Base-by-base conservation (phyloP, 148 eudicot genomes). In the Persicaria tinctoria region DNA sequence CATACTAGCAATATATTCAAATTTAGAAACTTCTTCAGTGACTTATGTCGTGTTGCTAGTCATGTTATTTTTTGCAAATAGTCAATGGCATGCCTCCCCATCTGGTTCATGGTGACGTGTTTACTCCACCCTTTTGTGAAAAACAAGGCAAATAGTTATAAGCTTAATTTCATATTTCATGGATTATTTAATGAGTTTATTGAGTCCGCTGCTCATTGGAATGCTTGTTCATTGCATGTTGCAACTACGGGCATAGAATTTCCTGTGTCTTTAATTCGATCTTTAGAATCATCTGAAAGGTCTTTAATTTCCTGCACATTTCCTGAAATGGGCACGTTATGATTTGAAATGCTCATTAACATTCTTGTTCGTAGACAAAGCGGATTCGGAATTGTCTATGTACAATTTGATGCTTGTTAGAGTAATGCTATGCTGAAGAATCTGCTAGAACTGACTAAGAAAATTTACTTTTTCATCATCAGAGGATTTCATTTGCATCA, bases 401-500 rank as follows among this genome's bases (percentile, higher is more conserved):
- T 46, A 27, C 51, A 49, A 10, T 70, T 8, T 71, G 47, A 38
- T 50, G 6, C 13, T 71, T 17, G 55, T n/a, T 46, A 48, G 48
- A 71, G 32, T n/a, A 62, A 70, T 78, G 5, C 64, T n/a, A 73
- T 66, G 14, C 44, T 44, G 46, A 66, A 46, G 13, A 53, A 53
- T 51, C 27, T 73, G 47, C 57, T 55, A 20, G 74, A 78, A 66
- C 45, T 80, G 79, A 68, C 55, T 80, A 75, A 56, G 73, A 75
- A 70, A 79, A 8, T 48, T 23, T 71, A 74, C 46, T 79, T 73
- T 77, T 18, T 75, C 16, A 63, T 62, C 47, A 8, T 51, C 92
- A 94, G 98, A 87, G 83, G 76, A 83, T 92, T 74, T 18, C 79
- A 69, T 75, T 84, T 75, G 89, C 89, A 46, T 74, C 86, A 68